These are phyloP conservation scores for Aspergillus sp. DNA, from an alignment of 2,329 filamentous ascomycete genomes.

Conservation along the genomic window DNA sequence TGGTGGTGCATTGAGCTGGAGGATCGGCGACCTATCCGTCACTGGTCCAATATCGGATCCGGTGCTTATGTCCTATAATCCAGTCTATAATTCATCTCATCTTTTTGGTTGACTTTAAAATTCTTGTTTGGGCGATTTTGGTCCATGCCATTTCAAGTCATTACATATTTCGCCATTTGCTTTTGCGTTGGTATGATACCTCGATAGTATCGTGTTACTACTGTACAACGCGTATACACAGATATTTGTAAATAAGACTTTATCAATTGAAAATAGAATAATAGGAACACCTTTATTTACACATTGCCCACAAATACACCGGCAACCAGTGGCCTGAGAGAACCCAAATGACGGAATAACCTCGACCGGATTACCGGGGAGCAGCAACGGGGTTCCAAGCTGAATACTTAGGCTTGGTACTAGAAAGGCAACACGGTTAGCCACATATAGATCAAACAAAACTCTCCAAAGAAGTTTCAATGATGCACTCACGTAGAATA, in stretches of 20 bases:
- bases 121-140: constrained; percentile 1
- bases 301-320: constrained; percentile 19
- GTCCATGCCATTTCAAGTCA: neutral
- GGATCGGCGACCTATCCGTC: constrained; percentile 74
- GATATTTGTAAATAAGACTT: constrained; percentile 14
- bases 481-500: constrained; percentile 80
- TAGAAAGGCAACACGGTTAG: constrained; percentile 12
- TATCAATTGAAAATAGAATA: constrained; percentile 25
- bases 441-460: neutral
- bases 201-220: constrained; percentile 22
- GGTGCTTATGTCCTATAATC: constrained; percentile 64
- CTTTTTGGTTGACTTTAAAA: constrained; percentile 6
- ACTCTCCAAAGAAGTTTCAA: neutral
- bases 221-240: constrained; percentile 12
- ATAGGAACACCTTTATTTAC: constrained; percentile 39
- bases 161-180: constrained; percentile 12
- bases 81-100: constrained; percentile 3
- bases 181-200: constrained; percentile 26
- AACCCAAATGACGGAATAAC: constrained; percentile 4
- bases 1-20: constrained; percentile 99
- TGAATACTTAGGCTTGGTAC: constrained; percentile 34
- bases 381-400: constrained; percentile 39
- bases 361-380: constrained; percentile 28
- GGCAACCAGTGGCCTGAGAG: constrained; percentile 5
- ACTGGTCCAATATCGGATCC: constrained; percentile 70